phyloP scores from a whole-genome alignment of 2,329 filamentous ascomycete species.

The Malbranchea cinnamomea region DNA sequence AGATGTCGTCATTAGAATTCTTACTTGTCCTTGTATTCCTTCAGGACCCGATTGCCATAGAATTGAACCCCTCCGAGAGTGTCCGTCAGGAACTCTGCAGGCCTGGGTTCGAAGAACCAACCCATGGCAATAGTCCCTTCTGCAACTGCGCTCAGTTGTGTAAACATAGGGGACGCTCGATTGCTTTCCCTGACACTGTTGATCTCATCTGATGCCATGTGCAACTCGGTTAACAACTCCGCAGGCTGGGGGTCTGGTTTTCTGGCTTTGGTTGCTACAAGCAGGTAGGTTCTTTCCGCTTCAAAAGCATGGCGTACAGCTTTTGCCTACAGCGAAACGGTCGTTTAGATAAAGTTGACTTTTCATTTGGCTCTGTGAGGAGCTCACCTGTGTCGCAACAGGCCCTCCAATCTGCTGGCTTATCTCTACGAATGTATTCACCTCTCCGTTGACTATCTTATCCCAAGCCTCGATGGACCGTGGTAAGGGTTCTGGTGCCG shows the following conservation, averaged over 20 bases:
- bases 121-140: constrained; percentile 81
- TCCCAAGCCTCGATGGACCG: constrained; percentile 82
- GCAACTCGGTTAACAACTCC: constrained; percentile 72
- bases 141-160: constrained; percentile 72
- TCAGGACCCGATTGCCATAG: constrained; percentile 86
- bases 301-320: constrained; percentile 54
- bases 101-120: constrained; percentile 79
- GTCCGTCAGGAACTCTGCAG: constrained; percentile 73
- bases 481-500: constrained; percentile 47
- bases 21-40: constrained; percentile 72
- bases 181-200: constrained; percentile 71
- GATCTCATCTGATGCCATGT: constrained; percentile 64
- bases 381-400: constrained; percentile 61
- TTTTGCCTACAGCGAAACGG: constrained; percentile 29
- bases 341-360: no score
- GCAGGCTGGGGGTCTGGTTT: constrained; percentile 66
- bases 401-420: constrained; percentile 65
- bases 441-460: constrained; percentile 53
- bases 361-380: no score
- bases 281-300: constrained; percentile 73
- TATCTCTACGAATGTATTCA: constrained; percentile 62
- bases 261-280: constrained; percentile 79
- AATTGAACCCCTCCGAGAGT: constrained; percentile 74
- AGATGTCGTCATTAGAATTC: constrained; percentile 11
- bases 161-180: constrained; percentile 57